phyloP scores from a whole-genome alignment of 2,329 filamentous ascomycete species.

The Malbranchea zuffiana region DNA sequence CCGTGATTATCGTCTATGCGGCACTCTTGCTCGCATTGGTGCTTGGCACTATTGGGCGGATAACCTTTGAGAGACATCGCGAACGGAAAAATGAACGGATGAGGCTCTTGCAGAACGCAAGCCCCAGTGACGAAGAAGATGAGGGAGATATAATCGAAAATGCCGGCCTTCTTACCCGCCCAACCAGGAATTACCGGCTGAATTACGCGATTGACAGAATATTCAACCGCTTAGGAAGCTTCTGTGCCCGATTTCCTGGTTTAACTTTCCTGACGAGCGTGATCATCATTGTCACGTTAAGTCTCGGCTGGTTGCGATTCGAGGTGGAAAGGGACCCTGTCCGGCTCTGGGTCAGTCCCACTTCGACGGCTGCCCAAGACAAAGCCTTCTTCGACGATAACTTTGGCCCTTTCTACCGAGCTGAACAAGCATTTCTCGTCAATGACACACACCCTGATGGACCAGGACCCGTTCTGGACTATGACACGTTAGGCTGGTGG shows the following conservation, averaged over 20 bases:
- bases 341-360: slow-evolving; percentile 90
- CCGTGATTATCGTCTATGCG: slow-evolving; percentile 76
- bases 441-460: slow-evolving; percentile 62
- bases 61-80: slow-evolving; percentile 63
- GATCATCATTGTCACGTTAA: slow-evolving; percentile 65
- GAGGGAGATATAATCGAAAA: slow-evolving; percentile 75
- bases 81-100: slow-evolving; percentile 68
- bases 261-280: slow-evolving; percentile 70
- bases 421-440: slow-evolving; percentile 85
- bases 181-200: slow-evolving; percentile 66
- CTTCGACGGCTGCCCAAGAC: slow-evolving; percentile 79
- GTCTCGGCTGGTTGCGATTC: slow-evolving; percentile 79
- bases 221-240: slow-evolving; percentile 70
- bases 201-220: slow-evolving; percentile 71
- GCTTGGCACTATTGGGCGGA: slow-evolving; percentile 58
- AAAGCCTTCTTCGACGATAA: slow-evolving; percentile 87
- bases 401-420: slow-evolving; percentile 92
- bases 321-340: slow-evolving; percentile 85
- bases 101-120: slow-evolving; percentile 73
- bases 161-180: slow-evolving; percentile 65
- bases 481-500: slow-evolving; percentile 89
- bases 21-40: slow-evolving; percentile 59
- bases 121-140: slow-evolving; percentile 83
- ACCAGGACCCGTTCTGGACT: slow-evolving; percentile 68
- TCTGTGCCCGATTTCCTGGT: slow-evolving; percentile 70